phyloP scores from a whole-genome alignment of 805 yeast species.

The Candida schatavii region DNA sequence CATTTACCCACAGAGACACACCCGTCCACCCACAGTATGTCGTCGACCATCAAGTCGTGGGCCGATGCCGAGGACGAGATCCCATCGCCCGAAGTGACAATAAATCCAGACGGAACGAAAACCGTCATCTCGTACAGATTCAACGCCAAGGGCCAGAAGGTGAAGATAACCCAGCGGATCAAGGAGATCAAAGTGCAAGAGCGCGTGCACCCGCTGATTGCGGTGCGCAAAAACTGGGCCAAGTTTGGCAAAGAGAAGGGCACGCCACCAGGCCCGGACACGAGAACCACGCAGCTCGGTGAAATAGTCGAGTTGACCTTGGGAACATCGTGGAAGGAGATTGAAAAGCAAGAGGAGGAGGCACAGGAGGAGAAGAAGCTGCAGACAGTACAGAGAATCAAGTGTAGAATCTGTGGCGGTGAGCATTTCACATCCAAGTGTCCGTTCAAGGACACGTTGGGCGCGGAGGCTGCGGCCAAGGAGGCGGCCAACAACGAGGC shows the following conservation, averaged over 20 bases:
- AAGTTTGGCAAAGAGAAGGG: conserved; percentile 81
- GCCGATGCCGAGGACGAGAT: conserved; percentile 74
- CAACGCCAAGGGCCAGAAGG: conserved; percentile 78
- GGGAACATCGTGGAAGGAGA: conserved; percentile 73
- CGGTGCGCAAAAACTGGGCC: conserved; percentile 83
- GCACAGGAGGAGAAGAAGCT: conserved; percentile 42
- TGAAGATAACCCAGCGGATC: conserved; percentile 82
- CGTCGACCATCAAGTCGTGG: conserved; percentile 51
- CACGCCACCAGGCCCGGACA: conserved; percentile 81
- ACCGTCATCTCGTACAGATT: conserved; percentile 76
- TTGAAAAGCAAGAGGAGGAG: conserved; percentile 70
- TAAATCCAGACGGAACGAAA: conserved; percentile 85
- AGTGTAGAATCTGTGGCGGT: conserved; percentile 92
- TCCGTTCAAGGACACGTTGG: conserved; percentile 90
- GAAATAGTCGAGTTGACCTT: conserved; percentile 77
- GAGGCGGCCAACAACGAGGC: conserved; percentile 39
- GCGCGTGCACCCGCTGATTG: conserved; percentile 79
- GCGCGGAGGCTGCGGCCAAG: conserved; percentile 43
- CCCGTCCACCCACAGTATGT: too few relatives aligned
- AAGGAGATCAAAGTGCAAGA: conserved; percentile 75
- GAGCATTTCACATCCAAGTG: conserved; percentile 91
- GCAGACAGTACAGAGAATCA: conserved; percentile 43
- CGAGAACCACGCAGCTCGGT: conserved; percentile 83
- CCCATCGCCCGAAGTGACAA: conserved; percentile 69
- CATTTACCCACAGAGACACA: too few relatives aligned